Base-by-base conservation (phyloP, 2,329 filamentous ascomycete genomes). In the Microsporum ferrugineum region DNA sequence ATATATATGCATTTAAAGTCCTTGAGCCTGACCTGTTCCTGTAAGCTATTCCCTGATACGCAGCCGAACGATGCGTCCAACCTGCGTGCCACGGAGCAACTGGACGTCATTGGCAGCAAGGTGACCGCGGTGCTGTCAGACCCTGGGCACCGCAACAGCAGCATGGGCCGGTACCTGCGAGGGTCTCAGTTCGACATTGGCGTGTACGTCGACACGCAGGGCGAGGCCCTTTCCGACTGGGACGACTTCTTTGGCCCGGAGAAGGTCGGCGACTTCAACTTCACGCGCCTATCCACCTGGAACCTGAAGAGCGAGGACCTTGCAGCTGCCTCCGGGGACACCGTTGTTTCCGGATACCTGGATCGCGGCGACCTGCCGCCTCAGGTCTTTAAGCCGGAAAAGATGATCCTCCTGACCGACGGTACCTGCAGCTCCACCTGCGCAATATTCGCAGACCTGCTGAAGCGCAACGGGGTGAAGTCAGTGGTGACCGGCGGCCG, bases 351-450 rank as follows among this genome's bases (percentile, higher is more conserved):
- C 38, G 73, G 72, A 7, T 73, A 72, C 53, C 65, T 60, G 17
- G 58, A 63, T 41, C 64, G 69, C 2, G 59, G 63, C 23, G 66
- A 72, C 62, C 7, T 27, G 23, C 67, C 69, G 4, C 62, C 63
- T 14, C 65, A 66, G 43, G 59, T 65, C 2, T 76, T 75, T 57
- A 57, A 68, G 1, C 64, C 73, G 0, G 67, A 71, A 17, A 70
- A 76, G 60, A 72, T 76, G 10, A 64, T 75, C 57, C 65, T 76
- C 68, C 70, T 82, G 59, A 78, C 77, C 4, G 81, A 85, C 65
- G 84, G 84, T 29, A 75, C 74, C 62, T 87, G 84, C 68, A 78
- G 76, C 8, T 85, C 82, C 0, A 83, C 84, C 2, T 87, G 84
- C 69, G 79, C 82, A 34, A 73, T 83, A 45, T 83, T 86, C 68